A percentile compares a stretch with the other conserved stretches of the same genome.
Conservation (phyloP, 805 yeast genomes). For the Myxozyma monticola region DNA sequence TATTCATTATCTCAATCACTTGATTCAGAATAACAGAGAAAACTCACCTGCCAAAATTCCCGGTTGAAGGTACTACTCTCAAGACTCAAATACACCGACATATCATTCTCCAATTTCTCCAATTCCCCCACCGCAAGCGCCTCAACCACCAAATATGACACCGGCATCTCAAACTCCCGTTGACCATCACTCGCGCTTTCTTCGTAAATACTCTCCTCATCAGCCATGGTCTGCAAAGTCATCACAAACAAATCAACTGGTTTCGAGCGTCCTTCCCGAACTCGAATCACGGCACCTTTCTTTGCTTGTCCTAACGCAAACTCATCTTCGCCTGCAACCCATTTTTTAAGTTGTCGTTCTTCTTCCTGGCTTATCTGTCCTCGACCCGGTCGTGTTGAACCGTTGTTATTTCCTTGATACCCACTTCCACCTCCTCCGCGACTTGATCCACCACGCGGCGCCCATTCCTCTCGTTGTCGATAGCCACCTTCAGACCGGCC, state of each 20-base stretch:
- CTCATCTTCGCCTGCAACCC: conserved; percentile 37
- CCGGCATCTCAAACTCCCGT: conserved; percentile 26
- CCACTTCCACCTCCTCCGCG: too few relatives aligned
- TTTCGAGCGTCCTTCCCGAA: conserved; percentile 33
- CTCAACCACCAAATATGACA: conserved; percentile 28
- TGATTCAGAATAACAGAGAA: neutral
- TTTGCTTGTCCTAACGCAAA: conserved; percentile 36
- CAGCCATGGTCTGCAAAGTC: conserved; percentile 3
- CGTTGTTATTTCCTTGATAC: too few relatives aligned
- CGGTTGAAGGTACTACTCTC: conserved; percentile 15
- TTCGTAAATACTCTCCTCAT: conserved; percentile 2
- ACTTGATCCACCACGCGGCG: too few relatives aligned
- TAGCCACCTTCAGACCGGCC: too few relatives aligned
- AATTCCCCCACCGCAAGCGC: conserved; percentile 23
- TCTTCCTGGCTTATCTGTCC: too few relatives aligned
- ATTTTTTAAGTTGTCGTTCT: conserved; percentile 21
- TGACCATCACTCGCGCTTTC: neutral
- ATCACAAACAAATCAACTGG: conserved; percentile 34
- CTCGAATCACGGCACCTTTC: conserved; percentile 37
- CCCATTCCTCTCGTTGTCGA: too few relatives aligned
- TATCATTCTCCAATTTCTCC: conserved; percentile 14
- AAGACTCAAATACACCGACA: conserved; percentile 15
- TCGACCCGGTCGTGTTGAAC: too few relatives aligned
- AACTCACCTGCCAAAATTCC: conserved; percentile 34
- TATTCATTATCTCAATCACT: neutral